Evolutionary conservation across 2,329 filamentous ascomycete species (phyloP).

Genomic region (Phyllosticta citribraziliensis): DNA sequence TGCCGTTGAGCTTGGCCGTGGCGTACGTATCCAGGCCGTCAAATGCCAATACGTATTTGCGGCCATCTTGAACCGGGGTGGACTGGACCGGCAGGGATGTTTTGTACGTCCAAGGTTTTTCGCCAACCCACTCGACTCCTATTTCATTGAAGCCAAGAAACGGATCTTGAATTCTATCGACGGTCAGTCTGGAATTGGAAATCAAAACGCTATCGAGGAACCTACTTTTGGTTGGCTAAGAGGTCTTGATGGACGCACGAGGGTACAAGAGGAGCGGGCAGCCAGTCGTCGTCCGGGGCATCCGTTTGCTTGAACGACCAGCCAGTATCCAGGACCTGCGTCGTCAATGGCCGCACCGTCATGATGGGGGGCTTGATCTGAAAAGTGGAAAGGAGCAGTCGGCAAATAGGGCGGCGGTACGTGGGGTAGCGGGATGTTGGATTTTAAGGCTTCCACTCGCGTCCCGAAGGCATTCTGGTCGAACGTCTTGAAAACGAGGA

Average conservation of each 20-base stretch:
- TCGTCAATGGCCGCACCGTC: constrained; percentile 20
- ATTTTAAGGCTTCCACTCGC: neutral
- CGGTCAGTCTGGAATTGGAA: neutral
- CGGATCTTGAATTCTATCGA: constrained; percentile 38
- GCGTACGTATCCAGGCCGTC: constrained; percentile 57
- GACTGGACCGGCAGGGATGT: constrained; percentile 28
- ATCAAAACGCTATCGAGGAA: neutral
- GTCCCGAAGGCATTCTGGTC: neutral
- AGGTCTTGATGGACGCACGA: constrained; percentile 41
- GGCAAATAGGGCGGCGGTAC: neutral
- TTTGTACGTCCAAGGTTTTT: constrained; percentile 39
- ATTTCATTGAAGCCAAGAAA: constrained; percentile 43
- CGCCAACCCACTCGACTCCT: constrained; percentile 40
- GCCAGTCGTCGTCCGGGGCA: constrained; percentile 30
- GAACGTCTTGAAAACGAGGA: neutral
- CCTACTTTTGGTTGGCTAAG: constrained; percentile 37
- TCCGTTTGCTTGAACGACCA: constrained; percentile 39
- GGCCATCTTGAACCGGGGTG: constrained; percentile 16
- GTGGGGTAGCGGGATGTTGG: neutral
- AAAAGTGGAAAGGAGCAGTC: neutral
- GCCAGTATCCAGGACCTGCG: constrained; percentile 27
- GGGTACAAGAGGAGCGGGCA: constrained; percentile 35
- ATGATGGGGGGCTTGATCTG: neutral
- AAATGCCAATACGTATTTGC: constrained; percentile 44
- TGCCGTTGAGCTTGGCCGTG: constrained; percentile 46